These are phyloP conservation scores for Craterostigma plantagineum DNA, from an alignment of 257 asterid species.

Conservation along the genomic window DNA sequence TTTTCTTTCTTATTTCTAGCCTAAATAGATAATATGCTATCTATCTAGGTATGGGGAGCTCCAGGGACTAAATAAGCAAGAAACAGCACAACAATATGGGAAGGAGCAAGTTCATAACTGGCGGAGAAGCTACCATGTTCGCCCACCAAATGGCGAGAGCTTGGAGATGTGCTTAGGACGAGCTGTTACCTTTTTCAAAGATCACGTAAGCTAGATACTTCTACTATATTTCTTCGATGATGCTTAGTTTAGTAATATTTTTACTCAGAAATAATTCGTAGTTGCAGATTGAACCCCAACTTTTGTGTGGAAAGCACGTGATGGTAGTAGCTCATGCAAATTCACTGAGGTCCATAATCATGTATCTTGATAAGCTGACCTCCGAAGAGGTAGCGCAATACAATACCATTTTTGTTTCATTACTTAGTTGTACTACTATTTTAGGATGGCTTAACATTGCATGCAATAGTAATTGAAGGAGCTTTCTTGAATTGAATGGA, in stretches of 20 bases:
- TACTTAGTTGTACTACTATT: neutral
- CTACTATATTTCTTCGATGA: neutral
- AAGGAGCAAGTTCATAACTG: slow-evolving; percentile 80
- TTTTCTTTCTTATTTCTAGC: neutral
- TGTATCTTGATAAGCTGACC: slow-evolving; percentile 80
- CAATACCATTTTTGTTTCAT: slow-evolving; percentile 2
- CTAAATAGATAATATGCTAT: slow-evolving; percentile 3
- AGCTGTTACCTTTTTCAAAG: slow-evolving; percentile 79
- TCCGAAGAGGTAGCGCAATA: slow-evolving; percentile 46
- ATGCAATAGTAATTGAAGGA: slow-evolving; percentile 3
- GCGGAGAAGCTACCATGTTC: slow-evolving; percentile 86
- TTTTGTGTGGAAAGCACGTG: slow-evolving; percentile 48
- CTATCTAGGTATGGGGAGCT: slow-evolving; percentile 73
- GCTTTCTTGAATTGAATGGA: neutral
- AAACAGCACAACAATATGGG: slow-evolving; percentile 79
- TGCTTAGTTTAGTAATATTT: neutral
- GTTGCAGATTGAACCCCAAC: slow-evolving; percentile 72
- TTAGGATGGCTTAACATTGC: neutral
- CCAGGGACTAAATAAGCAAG: slow-evolving; percentile 75
- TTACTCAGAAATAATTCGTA: slow-evolving; percentile 5
- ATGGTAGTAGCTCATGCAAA: slow-evolving; percentile 95
- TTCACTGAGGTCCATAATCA: slow-evolving; percentile 78
- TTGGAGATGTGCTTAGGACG: slow-evolving; percentile 88
- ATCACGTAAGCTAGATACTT: slow-evolving; percentile 28
- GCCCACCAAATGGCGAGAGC: slow-evolving; percentile 93